A percentile compares a stretch with the other conserved stretches of the same genome.
Conservation (phyloP, 2,329 filamentous ascomycete species). For the Xylaria sp. region DNA sequence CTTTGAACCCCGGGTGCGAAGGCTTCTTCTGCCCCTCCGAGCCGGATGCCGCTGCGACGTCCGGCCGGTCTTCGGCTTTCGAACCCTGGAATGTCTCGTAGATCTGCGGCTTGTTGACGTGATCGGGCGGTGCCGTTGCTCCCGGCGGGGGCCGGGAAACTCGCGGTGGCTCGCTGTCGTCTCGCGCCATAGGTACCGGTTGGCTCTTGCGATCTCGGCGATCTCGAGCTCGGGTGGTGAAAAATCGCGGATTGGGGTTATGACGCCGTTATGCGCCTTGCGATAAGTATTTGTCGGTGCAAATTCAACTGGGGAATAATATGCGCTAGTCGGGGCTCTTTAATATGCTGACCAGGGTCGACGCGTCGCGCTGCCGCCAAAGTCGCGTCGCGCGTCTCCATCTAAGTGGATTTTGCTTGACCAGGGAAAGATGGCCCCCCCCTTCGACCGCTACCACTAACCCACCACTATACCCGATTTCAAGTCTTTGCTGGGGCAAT, state of each 20-base stretch:
- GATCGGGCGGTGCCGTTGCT: constrained; percentile 38
- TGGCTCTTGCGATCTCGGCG: not conserved
- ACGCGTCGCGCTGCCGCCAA: constrained; percentile 1
- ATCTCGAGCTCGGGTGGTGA: constrained; percentile 5
- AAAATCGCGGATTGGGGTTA: constrained; percentile 17
- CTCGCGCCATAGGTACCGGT: constrained; percentile 36
- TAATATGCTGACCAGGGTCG: constrained; percentile 15
- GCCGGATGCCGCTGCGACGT: not conserved
- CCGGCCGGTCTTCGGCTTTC: constrained; percentile 20
- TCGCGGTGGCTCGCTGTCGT: constrained; percentile 28
- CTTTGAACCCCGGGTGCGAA: constrained; percentile 50
- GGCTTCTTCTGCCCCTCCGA: constrained; percentile 43
- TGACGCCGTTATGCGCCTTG: constrained; percentile 14
- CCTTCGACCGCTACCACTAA: constrained; percentile 4
- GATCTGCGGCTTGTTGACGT: constrained; percentile 40
- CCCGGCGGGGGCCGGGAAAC: constrained; percentile 39
- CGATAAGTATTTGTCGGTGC: constrained; percentile 2
- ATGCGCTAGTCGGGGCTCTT: constrained; percentile 17
- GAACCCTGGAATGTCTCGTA: constrained; percentile 44
- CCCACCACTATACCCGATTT: not conserved
- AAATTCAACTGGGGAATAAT: not conserved
- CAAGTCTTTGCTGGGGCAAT: not conserved
- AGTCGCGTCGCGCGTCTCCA: constrained; percentile 8
- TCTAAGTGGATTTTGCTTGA: constrained; percentile 14
- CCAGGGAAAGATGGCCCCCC: constrained; percentile 2